Percentiles rank a stretch among this genome's conserved stretches.
phyloP scores from a whole-genome alignment of 2,329 filamentous ascomycete genomes.

The Akanthomyces lecanii region DNA sequence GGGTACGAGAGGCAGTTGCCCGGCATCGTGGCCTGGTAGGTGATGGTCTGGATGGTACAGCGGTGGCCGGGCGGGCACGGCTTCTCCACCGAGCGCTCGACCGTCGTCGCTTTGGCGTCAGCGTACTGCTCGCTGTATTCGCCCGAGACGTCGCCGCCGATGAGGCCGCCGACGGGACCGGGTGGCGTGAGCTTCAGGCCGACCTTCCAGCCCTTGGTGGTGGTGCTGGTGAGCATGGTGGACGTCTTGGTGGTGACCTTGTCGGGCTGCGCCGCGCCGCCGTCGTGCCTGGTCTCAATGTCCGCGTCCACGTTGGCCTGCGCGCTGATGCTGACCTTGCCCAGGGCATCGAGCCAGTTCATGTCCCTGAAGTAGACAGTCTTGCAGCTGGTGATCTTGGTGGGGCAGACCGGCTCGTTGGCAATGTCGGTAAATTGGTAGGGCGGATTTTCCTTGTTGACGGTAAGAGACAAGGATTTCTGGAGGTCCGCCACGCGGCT shows the following conservation, averaged over 20 bases:
- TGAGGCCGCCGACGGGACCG: background rate
- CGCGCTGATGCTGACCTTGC: background rate
- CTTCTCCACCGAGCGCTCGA: background rate
- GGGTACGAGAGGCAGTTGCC: background rate
- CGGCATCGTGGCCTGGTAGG: background rate
- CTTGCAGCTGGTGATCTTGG: background rate
- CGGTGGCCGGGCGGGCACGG: background rate
- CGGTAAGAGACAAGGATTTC: background rate
- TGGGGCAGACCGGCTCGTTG: background rate
- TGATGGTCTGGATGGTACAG: conserved; percentile 5
- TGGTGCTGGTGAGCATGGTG: background rate
- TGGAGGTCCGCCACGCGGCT: background rate
- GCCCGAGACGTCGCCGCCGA: conserved; percentile 1
- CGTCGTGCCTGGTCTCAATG: background rate
- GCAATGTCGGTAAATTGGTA: background rate
- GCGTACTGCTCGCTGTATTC: conserved; percentile 6
- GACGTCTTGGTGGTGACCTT: conserved; percentile 1
- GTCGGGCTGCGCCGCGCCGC: background rate
- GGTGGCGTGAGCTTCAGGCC: background rate
- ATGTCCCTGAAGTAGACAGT: background rate
- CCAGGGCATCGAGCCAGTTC: background rate
- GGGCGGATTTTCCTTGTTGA: background rate
- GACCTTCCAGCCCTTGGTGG: background rate
- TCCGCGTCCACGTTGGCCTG: background rate
- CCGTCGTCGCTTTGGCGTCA: background rate